Evolutionary conservation across 352 stramenopile genomes (phyloP), one percentile per base, ranked within the genome.

Genomic region (Phytophthora syringae): DNA sequence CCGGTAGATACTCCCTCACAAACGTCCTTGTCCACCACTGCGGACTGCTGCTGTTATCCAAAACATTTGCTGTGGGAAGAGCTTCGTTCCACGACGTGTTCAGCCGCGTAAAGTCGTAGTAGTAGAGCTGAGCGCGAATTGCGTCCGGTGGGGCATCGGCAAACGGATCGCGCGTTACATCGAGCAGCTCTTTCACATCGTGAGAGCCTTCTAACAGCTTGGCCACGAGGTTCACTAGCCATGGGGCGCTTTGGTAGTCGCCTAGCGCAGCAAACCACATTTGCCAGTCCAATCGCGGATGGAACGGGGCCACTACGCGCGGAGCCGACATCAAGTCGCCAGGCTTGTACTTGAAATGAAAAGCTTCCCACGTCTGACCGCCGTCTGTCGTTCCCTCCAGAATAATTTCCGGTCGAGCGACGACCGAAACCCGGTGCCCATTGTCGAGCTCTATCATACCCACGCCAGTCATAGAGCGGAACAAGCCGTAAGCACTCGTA

Each of bases 201-300:
- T 30, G 11, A 21, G 81, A 93, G 10, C 80, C 86, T 25, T 76
- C 37, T 0, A 98, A 70, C 0, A 98, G 44, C 52, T 96, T 97
- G 52, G 92, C 52, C 2, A 95, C 71, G 22, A 98, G 77, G 34
- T 94, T 80, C 21, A 98, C 72, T 7, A 97, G 64, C 93, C 92
- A 98, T 28, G 89, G 84, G 18, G 92, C 82, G 21, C 89, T 60
- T 24, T 96, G 77, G 60, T 96, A 95, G 30, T 74, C 76, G 0
- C 80, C 80, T 3, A 98, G 61, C 0, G 93, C 90, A 7, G 90
- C 94, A 70, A 98, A 98, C 88, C 91, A 97, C 90, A 98, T 95
- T 66, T 96, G 88, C 92, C 93, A 98, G 52, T 98, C 93, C 34
- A 98, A 71, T 47, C 92, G 79, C 16, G 92, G 90, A 16, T 86